These are phyloP conservation scores for Phalaenopsis aphrodite DNA, from an alignment of 106 monocot species.

Conservation along the genomic window DNA sequence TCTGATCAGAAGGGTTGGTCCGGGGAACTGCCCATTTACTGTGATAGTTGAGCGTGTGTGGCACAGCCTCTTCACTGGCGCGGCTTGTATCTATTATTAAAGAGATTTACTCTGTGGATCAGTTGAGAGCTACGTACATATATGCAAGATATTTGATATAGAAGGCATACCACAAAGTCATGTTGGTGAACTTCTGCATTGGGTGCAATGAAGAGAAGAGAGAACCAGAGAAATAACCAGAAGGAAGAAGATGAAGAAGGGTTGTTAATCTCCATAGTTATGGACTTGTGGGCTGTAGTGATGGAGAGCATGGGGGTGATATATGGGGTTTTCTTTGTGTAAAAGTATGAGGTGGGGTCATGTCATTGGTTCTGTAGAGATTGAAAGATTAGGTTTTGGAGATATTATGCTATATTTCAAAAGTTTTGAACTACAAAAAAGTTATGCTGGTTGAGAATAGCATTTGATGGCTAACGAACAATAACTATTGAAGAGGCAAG, in stretches of 20 bases:
- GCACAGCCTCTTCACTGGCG: conserved; percentile 80
- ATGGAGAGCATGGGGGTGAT: neutral
- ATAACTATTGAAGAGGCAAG: too few relatives aligned
- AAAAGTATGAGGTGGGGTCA: neutral
- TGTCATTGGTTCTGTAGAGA: conserved; percentile 5
- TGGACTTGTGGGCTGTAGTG: neutral
- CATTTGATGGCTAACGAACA: too few relatives aligned
- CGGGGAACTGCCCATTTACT: conserved; percentile 68
- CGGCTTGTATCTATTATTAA: conserved; percentile 31
- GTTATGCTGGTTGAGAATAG: too few relatives aligned
- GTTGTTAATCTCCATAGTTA: neutral
- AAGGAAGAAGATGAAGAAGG: neutral
- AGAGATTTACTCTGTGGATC: neutral
- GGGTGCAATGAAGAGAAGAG: neutral
- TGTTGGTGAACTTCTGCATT: conserved; percentile 19
- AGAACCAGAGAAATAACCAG: neutral
- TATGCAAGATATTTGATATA: neutral
- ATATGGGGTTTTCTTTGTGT: neutral
- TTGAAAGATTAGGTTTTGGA: conserved; percentile 24
- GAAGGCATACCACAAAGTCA: conserved; percentile 19
- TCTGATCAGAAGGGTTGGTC: conserved; percentile 41
- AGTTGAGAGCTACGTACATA: neutral
- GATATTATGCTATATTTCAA: too few relatives aligned
- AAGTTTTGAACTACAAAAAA: too few relatives aligned
- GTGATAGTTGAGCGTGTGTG: conserved; percentile 39